phyloP scores from a whole-genome alignment of 1,139 yeast species.

The Candida sanyaensis region DNA sequence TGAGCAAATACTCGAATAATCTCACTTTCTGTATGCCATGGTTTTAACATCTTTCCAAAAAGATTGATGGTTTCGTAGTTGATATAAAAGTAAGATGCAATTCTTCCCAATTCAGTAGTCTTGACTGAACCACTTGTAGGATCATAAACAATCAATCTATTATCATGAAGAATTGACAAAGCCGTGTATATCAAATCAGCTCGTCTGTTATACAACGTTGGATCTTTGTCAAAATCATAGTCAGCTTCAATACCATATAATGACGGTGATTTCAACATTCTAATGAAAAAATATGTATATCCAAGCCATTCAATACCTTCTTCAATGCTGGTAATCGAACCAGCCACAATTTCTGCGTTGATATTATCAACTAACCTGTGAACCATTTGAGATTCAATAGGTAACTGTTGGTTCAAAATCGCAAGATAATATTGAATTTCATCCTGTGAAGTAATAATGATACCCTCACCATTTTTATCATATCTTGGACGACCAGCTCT shows the following conservation, averaged over 20 bases:
- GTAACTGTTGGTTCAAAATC: slow-evolving; percentile 82
- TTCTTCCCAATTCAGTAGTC: slow-evolving; percentile 78
- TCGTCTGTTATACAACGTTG: slow-evolving; percentile 43
- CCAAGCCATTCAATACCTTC: slow-evolving; percentile 83
- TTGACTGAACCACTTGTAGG: slow-evolving; percentile 39
- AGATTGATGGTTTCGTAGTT: slow-evolving; percentile 66
- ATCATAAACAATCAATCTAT: slow-evolving; percentile 64
- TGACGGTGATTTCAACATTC: slow-evolving; percentile 76
- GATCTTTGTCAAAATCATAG: slow-evolving; percentile 50
- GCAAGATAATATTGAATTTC: slow-evolving; percentile 90
- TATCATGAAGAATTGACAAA: slow-evolving; percentile 52
- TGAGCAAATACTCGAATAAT: slow-evolving; percentile 73
- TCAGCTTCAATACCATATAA: slow-evolving; percentile 76
- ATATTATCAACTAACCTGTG: slow-evolving; percentile 68
- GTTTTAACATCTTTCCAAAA: slow-evolving; percentile 63
- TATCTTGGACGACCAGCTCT: slow-evolving; percentile 97
- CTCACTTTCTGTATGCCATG: slow-evolving; percentile 72
- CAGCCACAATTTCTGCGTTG: slow-evolving; percentile 86
- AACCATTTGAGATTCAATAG: slow-evolving; percentile 88
- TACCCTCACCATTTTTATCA: slow-evolving; percentile 92
- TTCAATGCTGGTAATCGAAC: slow-evolving; percentile 57
- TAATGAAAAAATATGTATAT: slow-evolving; percentile 73
- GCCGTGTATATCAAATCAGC: slow-evolving; percentile 79
- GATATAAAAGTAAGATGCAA: slow-evolving; percentile 88
- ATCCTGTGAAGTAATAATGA: slow-evolving; percentile 83